Base-by-base conservation (phyloP, 805 yeast genomes). In the Ogataea trehalophila region DNA sequence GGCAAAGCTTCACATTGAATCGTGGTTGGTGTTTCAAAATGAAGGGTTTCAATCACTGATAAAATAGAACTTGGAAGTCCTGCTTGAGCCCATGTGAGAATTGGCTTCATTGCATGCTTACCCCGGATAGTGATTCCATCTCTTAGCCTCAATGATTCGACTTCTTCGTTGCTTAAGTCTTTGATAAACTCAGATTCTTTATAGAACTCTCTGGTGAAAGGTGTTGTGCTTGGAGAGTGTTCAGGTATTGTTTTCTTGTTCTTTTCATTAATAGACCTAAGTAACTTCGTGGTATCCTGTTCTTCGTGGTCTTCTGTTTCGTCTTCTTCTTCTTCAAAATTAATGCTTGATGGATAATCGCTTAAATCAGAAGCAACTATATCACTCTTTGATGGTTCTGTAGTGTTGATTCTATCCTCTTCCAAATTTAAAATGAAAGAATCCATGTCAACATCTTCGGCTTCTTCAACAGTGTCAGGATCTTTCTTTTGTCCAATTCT, bases 1-100 rank as follows among this genome's bases (percentile, higher is more conserved):
- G 99, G 98, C 20, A 91, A 73, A 0, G 97, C 90, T 58, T 90
- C 97, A 0, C 90, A 75, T 64, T 94, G 99, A 46, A 94, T 89
- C 0, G 97, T 79, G 0, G 97, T 87, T 1, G 98, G 96, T 2
- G 67, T 60, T 0, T 65, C 70, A 60, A 79, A 91, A 7, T 71
- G 63, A 9, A 85, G 62, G 14, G 69, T 69, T 3, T 75, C 71
- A 6, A 92, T 69, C 0, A 80, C 73, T 2, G 74, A 66, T 69
- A 79, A 70, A 1, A 83, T 72, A 1, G 74, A 71, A 0, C 79
- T 66, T 0, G 95, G 84, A 1, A 94, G 70, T 0, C 96, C 96
- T 46, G 90, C 69, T 51, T 88, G 92, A 3, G 85, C 72, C 95
- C 97, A 92, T 46, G 79, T 77, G 37, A 74, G 58, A 0, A 89